These are phyloP conservation scores for Guyanaporus albipodus DNA, from an alignment of 768 basidiomycete genomes.

Conservation along the genomic window DNA sequence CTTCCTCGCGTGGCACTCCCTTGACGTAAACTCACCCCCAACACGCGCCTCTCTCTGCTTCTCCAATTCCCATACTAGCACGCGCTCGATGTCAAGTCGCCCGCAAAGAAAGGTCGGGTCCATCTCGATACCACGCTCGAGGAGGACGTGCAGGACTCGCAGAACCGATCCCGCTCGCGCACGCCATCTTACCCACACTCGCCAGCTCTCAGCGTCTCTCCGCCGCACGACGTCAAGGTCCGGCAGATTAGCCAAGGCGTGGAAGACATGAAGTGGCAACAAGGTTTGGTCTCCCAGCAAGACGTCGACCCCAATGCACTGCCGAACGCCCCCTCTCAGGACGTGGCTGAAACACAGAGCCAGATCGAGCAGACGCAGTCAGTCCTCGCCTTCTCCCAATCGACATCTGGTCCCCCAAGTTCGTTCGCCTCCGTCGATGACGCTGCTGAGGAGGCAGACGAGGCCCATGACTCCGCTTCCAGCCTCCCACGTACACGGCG, in stretches of 20 bases:
- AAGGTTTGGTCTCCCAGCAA: constrained; percentile 23
- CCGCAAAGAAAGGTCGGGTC: constrained; percentile 73
- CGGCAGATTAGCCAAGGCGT: constrained; percentile 78
- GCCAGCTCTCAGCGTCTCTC: constrained; percentile 47
- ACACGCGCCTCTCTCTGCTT: constrained; percentile 18
- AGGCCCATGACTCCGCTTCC: constrained; percentile 25
- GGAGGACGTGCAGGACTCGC: constrained; percentile 46
- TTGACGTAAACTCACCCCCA: constrained; percentile 28
- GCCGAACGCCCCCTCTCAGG: constrained; percentile 2
- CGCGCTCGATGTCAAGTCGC: constrained; percentile 47
- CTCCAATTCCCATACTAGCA: constrained; percentile 21
- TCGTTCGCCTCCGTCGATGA: constrained; percentile 23
- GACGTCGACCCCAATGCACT: constrained; percentile 7
- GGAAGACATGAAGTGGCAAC: constrained; percentile 72
- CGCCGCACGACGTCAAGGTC: constrained; percentile 73
- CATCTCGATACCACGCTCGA: constrained; percentile 60
- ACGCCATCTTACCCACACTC: constrained; percentile 30
- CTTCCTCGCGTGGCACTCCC: constrained; percentile 11
- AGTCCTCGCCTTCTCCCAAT: constrained; percentile 9
- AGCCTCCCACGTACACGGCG: constrained; percentile 26
- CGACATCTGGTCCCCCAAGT: constrained; percentile 7
- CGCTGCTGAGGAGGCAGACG: constrained; percentile 26
- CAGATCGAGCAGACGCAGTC: constrained; percentile 13
- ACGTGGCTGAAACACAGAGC: constrained; percentile 8
- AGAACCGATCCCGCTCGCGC: constrained; percentile 39